Base-by-base conservation (phyloP, 371 early-diverging fungal genomes). In the Dinochytrium kinnereticum region DNA sequence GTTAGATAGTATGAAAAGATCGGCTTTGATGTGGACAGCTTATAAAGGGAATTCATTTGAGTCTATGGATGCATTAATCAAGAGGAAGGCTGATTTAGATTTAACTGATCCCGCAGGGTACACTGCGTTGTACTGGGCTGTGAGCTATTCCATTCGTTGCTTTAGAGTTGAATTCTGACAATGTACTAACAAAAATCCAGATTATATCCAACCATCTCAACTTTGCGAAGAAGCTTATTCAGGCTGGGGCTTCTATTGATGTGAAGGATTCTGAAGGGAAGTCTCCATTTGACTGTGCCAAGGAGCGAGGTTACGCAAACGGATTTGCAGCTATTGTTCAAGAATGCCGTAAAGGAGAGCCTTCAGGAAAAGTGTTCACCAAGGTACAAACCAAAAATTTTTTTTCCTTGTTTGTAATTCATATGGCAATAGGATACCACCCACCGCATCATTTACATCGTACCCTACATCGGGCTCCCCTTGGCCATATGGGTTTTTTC, bases 21-120 rank as follows among this genome's bases (percentile, higher is more conserved):
- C 98, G 21, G 89, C 95, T 28, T 80, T 98, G 38, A 95, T 96
- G 94, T 98, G 97, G 97, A 92, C 95, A 0, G 92, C 92, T 0
- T 97, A 96, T 79, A 93, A 94, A 78, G 93, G 93, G 0, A 92
- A 92, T 77, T 85, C 84, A 79, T 82, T 61, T 76, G 90, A 70
- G 82, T 88, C 30, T 85, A 68, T 93, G 5, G 87, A 90, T 61
- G 82, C 92, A 37, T 78, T 97, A 36, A 68, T 96, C 38, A 81
- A 85, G 44, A 80, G 89, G 40, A 92, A 92, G 15, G 95, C 95
- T 0, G 82, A 79, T 19, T 78, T 94, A 10, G 83, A 90, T 34
- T 84, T 88, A n/a, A 81, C 77, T 39, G 96, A 97, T 72, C 80
- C 85, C 51, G 87, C 90, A 21, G 91, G 91, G 50, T 90, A 92